phyloP scores from a whole-genome alignment of 129 eudicot species.

The Flaveria ramosissima region DNA sequence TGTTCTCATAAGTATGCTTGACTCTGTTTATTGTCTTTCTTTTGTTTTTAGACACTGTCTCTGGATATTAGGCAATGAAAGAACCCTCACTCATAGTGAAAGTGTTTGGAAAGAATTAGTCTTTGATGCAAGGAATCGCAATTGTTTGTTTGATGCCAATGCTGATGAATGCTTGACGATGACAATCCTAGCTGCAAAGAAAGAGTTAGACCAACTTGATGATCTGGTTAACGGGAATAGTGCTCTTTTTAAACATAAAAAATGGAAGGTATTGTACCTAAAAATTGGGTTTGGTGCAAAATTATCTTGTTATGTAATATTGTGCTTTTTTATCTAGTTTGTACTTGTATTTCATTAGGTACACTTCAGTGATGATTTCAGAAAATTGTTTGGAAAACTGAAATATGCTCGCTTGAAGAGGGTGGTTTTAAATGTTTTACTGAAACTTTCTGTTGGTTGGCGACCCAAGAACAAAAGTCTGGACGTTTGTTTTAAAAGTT shows the following conservation, averaged over 20 bases:
- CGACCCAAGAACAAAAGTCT: constrained; percentile 60
- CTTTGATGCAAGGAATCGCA: constrained; percentile 53
- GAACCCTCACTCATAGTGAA: constrained; percentile 44
- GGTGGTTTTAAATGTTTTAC: constrained; percentile 47
- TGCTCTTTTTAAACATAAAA: constrained; percentile 52
- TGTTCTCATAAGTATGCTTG: neutral
- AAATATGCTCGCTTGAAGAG: constrained; percentile 40
- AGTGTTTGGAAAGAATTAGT: constrained; percentile 53
- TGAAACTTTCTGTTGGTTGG: constrained; percentile 73
- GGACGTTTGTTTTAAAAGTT: constrained; percentile 47
- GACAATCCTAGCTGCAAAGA: constrained; percentile 54
- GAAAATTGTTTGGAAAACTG: constrained; percentile 55
- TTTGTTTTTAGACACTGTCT: constrained; percentile 48
- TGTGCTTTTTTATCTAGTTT: neutral
- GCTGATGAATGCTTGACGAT: constrained; percentile 43
- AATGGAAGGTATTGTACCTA: constrained; percentile 62
- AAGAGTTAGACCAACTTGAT: constrained; percentile 68
- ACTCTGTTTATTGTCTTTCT: neutral
- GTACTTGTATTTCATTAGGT: constrained; percentile 45
- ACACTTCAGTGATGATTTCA: constrained; percentile 69
- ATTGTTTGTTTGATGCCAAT: constrained; percentile 61
- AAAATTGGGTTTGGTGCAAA: neutral
- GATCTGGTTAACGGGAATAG: constrained; percentile 66
- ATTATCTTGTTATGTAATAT: neutral
- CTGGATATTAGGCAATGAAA: constrained; percentile 70